Conservation (phyloP, 495 filamentous ascomycete genomes). For the Penicillium simplicissimum region DNA sequence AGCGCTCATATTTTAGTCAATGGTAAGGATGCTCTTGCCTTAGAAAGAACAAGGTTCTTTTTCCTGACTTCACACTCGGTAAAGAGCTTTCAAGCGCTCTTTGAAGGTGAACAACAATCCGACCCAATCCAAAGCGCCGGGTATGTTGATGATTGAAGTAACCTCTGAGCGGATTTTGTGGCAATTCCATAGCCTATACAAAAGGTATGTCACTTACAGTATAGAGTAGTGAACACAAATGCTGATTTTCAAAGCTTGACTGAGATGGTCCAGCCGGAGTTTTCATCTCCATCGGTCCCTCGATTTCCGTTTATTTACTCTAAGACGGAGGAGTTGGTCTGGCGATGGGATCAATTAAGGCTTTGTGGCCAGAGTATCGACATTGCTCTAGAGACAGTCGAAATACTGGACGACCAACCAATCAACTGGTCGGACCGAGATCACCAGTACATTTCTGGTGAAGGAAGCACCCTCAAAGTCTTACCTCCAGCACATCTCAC, state of each 20-base stretch:
- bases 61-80: not conserved
- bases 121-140: not conserved
- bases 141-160: not conserved
- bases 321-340: constrained; percentile 18
- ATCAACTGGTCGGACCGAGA: not conserved
- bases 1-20: not conserved
- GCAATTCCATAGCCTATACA: not conserved
- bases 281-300: not conserved
- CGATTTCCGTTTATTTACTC: constrained; percentile 13
- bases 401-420: not conserved
- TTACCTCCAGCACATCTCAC: not conserved
- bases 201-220: not conserved
- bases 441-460: not conserved
- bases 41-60: not conserved
- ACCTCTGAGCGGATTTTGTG: not conserved
- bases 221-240: not conserved
- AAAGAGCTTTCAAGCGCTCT: no score
- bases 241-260: not conserved
- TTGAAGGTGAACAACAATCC: not conserved
- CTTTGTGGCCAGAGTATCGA: no score
- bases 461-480: not conserved
- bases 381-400: not conserved
- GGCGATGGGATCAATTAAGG: constrained; percentile 17
- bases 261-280: not conserved
- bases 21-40: not conserved